A percentile compares a stretch with the other conserved stretches of the same genome.
Evolutionary conservation across 768 basidiomycete species (phyloP).

Genomic region (Mrakia frigida): DNA sequence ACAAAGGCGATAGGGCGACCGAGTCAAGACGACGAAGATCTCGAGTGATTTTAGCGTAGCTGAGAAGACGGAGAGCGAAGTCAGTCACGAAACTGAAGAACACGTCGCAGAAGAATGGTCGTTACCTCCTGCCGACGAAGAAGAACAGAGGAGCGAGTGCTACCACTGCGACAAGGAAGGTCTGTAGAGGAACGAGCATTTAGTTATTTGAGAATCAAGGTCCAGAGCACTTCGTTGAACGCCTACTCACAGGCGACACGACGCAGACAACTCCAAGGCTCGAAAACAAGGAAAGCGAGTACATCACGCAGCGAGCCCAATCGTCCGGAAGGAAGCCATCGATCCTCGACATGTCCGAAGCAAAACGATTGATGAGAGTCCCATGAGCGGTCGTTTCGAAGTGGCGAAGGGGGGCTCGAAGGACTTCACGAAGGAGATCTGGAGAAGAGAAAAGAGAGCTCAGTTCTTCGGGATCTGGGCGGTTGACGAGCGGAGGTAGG

Average conservation of each 20-base stretch:
- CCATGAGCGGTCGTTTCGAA: slow-evolving; percentile 30
- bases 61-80: neutral
- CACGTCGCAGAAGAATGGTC: neutral
- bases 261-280: neutral
- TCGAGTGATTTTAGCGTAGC: slow-evolving; percentile 43
- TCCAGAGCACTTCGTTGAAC: neutral
- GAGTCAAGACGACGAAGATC: slow-evolving; percentile 47
- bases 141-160: slow-evolving; percentile 45
- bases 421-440: slow-evolving; percentile 21
- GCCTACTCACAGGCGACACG: neutral
- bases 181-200: neutral
- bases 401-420: slow-evolving; percentile 16
- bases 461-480: neutral
- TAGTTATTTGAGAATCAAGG: neutral
- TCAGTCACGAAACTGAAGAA: neutral
- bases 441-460: neutral
- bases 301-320: slow-evolving; percentile 18
- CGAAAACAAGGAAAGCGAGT: neutral
- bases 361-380: slow-evolving; percentile 21
- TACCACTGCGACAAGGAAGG: slow-evolving; percentile 6
- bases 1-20: slow-evolving; percentile 53
- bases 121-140: slow-evolving; percentile 23
- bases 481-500: neutral
- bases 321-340: slow-evolving; percentile 30
- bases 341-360: slow-evolving; percentile 17